These are phyloP conservation scores for Eucalyptus urophylla DNA, from an alignment of 345 rosid genomes.

Conservation along the genomic window DNA sequence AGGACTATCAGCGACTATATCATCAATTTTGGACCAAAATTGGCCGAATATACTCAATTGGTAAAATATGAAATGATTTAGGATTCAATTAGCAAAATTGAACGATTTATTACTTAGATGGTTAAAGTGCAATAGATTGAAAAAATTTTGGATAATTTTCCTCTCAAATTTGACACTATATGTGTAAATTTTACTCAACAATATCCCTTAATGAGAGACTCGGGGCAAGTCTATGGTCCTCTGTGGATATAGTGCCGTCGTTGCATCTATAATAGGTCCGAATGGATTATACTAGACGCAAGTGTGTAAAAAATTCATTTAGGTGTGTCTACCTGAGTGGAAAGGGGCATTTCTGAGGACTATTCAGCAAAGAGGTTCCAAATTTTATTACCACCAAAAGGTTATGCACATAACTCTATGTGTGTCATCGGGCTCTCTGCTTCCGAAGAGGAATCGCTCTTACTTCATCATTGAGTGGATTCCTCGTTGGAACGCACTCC, in stretches of 20 bases:
- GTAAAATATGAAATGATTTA: too few relatives aligned
- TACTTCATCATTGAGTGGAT: too few relatives aligned
- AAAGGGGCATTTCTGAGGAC: neutral
- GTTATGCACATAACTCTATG: too few relatives aligned
- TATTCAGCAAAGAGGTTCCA: too few relatives aligned
- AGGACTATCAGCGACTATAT: accelerated
- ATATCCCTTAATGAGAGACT: neutral
- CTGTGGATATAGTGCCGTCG: neutral
- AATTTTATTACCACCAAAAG: too few relatives aligned
- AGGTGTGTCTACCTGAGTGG: neutral
- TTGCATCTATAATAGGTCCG: neutral
- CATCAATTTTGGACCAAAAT: neutral
- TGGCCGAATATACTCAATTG: neutral
- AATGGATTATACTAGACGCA: neutral
- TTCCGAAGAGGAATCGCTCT: too few relatives aligned
- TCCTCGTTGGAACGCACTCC: too few relatives aligned
- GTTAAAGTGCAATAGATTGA: neutral
- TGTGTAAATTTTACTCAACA: neutral
- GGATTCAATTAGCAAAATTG: too few relatives aligned
- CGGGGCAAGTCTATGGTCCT: neutral
- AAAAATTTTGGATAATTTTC: too few relatives aligned
- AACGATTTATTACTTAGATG: too few relatives aligned
- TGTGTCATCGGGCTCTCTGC: too few relatives aligned
- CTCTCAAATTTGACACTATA: neutral
- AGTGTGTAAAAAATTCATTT: neutral